A percentile compares a stretch with the other conserved stretches of the same genome.
These are phyloP conservation scores for Fusarium fujikuroi DNA, from an alignment of 2,329 filamentous ascomycete genomes.

Conservation along the genomic window DNA sequence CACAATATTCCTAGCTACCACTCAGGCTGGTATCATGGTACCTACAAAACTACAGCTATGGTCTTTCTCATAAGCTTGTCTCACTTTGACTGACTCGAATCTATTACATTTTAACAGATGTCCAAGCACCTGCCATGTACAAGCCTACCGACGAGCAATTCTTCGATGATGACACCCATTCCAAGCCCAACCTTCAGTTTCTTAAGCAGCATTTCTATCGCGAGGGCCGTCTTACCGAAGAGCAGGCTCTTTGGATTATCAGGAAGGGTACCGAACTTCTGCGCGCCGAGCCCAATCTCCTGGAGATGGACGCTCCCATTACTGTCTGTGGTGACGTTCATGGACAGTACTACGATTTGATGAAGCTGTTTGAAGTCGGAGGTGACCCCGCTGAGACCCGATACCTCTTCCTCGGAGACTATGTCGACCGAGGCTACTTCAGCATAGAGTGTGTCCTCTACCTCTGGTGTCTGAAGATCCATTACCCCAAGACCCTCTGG, in stretches of 20 bases:
- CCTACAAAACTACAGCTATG: neutral
- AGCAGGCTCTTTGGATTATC: slow-evolving; percentile 97
- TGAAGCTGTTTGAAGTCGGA: slow-evolving; percentile 99
- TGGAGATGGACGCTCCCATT: slow-evolving; percentile 99
- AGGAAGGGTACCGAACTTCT: slow-evolving; percentile 87
- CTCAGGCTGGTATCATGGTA: neutral
- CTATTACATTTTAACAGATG: slow-evolving; percentile 68
- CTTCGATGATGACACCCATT: slow-evolving; percentile 84
- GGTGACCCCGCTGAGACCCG: slow-evolving; percentile 95
- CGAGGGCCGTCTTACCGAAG: slow-evolving; percentile 95
- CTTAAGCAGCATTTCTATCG: slow-evolving; percentile 99
- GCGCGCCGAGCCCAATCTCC: slow-evolving; percentile 88
- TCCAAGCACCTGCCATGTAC: slow-evolving; percentile 94
- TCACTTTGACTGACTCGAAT: slow-evolving; percentile 32
- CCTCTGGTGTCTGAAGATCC: slow-evolving; percentile 98
- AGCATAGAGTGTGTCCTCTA: slow-evolving; percentile 99
- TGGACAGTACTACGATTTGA: slow-evolving; percentile 98
- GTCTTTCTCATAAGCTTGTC: neutral
- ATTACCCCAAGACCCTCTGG: slow-evolving; percentile 98
- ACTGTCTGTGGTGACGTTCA: slow-evolving; percentile 99
- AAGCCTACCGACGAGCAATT: slow-evolving; percentile 95
- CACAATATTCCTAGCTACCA: neutral
- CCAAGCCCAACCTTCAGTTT: slow-evolving; percentile 92
- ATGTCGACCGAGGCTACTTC: slow-evolving; percentile 98
- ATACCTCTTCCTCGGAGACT: slow-evolving; percentile 97